Evolutionary conservation across 495 filamentous ascomycete species (phyloP).

Genomic region (Podospora bellae-mahoneyi): DNA sequence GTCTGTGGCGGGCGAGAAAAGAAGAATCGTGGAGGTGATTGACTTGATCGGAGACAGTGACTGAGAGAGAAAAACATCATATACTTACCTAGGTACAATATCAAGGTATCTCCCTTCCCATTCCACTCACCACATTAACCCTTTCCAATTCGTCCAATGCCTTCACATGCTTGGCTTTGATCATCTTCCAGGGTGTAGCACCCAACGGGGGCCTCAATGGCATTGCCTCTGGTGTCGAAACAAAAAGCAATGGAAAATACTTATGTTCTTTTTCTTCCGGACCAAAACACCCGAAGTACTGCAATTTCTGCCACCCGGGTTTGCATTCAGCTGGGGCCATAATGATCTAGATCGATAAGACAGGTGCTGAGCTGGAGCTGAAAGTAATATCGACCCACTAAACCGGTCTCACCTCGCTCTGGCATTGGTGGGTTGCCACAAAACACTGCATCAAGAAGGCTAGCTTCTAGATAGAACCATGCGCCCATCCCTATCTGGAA

Average conservation of each 20-base stretch:
- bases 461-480: background rate
- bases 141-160: slow-evolving; percentile 37
- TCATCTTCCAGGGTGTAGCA: slow-evolving; percentile 39
- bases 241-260: too few relatives aligned
- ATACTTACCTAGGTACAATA: background rate
- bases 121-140: slow-evolving; percentile 31
- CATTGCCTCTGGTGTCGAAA: slow-evolving; percentile 17
- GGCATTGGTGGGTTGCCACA: background rate
- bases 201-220: slow-evolving; percentile 48
- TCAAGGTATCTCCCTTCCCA: slow-evolving; percentile 13
- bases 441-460: background rate
- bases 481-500: background rate
- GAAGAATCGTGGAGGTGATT: too few relatives aligned
- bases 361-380: background rate
- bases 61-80: too few relatives aligned
- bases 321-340: background rate
- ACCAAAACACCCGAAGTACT: background rate
- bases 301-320: background rate
- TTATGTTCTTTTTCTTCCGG: too few relatives aligned
- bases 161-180: slow-evolving; percentile 35
- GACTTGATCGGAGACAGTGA: too few relatives aligned
- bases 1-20: too few relatives aligned
- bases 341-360: background rate
- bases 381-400: background rate
- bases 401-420: background rate